These are phyloP conservation scores for Naumovozyma castellii DNA, from an alignment of 805 yeast genomes.

Conservation along the genomic window DNA sequence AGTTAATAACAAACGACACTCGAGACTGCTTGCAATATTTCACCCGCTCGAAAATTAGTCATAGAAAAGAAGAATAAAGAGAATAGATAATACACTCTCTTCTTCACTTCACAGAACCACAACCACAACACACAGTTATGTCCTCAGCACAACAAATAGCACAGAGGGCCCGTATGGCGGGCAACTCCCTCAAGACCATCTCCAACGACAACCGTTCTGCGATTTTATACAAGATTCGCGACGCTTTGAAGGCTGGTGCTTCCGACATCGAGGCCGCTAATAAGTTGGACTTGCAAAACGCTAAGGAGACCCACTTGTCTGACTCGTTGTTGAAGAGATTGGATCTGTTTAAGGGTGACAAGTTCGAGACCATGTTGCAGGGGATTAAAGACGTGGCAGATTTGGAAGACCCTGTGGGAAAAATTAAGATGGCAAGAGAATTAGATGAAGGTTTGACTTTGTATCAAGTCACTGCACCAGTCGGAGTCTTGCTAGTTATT, in stretches of 20 bases:
- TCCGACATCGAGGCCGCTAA: slow-evolving; percentile 64
- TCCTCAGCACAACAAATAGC: slow-evolving; percentile 59
- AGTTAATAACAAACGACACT: no score
- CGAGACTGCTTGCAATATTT: no score
- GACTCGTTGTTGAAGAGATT: slow-evolving; percentile 71
- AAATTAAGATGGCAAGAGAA: slow-evolving; percentile 68
- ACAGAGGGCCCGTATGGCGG: slow-evolving; percentile 69
- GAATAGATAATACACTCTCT: no score
- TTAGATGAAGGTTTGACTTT: slow-evolving; percentile 84
- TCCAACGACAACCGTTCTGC: slow-evolving; percentile 60
- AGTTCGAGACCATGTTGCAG: slow-evolving; percentile 87
- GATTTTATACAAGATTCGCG: slow-evolving; percentile 66
- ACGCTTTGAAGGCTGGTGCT: slow-evolving; percentile 52
- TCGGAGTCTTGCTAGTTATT: slow-evolving; percentile 85
- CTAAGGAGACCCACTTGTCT: slow-evolving; percentile 51
- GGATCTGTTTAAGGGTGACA: slow-evolving; percentile 72
- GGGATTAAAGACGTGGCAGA: slow-evolving; percentile 88
- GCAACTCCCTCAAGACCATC: slow-evolving; percentile 71
- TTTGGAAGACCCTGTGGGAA: slow-evolving; percentile 89
- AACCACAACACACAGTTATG: no score
- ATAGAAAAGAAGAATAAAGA: no score
- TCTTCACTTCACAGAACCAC: no score
- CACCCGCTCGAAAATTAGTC: no score
- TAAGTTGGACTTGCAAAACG: slow-evolving; percentile 61
- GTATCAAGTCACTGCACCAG: slow-evolving; percentile 82